A percentile compares a stretch with the other conserved stretches of the same genome.
Evolutionary conservation across 768 basidiomycete genomes (phyloP).

Genomic region (Boletus pseudo-olivaceus): DNA sequence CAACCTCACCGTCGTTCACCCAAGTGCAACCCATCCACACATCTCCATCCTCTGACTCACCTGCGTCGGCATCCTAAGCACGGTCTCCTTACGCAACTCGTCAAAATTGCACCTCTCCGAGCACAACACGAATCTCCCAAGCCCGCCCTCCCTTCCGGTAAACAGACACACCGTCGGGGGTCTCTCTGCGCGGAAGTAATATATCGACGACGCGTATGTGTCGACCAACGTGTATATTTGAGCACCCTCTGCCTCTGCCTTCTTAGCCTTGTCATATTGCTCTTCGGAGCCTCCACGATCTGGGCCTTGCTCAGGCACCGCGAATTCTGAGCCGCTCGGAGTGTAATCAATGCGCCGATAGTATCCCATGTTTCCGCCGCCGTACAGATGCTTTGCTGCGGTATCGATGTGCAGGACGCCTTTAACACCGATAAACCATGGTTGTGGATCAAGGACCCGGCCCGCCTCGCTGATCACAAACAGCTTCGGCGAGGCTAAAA

Average conservation of each 20-base stretch:
- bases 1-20: neutral
- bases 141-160: constrained; percentile 19
- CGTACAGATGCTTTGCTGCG: constrained; percentile 13
- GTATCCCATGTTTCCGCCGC: constrained; percentile 1
- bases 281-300: constrained; percentile 4
- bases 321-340: constrained; percentile 15
- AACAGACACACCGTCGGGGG: constrained; percentile 22
- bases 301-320: neutral
- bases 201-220: constrained; percentile 12
- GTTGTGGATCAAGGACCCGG: constrained; percentile 19
- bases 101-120: constrained; percentile 15
- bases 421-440: constrained; percentile 23
- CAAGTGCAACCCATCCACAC: neutral
- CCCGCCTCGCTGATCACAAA: constrained; percentile 14
- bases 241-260: neutral
- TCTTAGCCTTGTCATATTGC: neutral
- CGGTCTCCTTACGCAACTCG: constrained; percentile 21
- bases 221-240: constrained; percentile 17
- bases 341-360: constrained; percentile 7
- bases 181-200: constrained; percentile 15
- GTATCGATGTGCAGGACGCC: constrained; percentile 11
- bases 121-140: constrained; percentile 22
- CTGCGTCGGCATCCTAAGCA: constrained; percentile 17
- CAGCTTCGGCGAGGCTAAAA: too few relatives aligned
- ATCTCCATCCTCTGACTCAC: neutral